Percentiles rank a stretch among this genome's conserved stretches.
These are phyloP conservation scores for Pseudonitzschia delicatissima DNA, from an alignment of 108 stramenopile species.

Conservation along the genomic window DNA sequence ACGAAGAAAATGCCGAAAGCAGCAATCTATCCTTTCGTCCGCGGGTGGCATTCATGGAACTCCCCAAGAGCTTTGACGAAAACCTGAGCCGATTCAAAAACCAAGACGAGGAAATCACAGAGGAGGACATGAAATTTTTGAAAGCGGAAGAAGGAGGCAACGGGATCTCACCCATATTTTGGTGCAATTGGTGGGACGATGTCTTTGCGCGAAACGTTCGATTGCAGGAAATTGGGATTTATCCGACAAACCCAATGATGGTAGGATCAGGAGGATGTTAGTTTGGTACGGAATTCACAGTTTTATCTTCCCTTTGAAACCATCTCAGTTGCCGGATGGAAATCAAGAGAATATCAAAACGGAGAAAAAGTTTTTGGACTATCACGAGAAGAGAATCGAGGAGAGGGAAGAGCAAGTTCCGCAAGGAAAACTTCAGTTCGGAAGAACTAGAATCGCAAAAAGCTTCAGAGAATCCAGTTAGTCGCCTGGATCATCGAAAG, in stretches of 20 bases:
- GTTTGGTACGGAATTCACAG: constrained; percentile 4
- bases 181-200: constrained; percentile 79
- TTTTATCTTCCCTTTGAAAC: constrained; percentile 45
- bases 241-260: constrained; percentile 37
- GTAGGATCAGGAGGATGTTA: constrained; percentile 14
- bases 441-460: constrained; percentile 2
- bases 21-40: constrained; percentile 42
- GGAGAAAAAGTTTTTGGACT: constrained; percentile 38
- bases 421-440: not conserved
- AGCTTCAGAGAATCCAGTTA: not conserved
- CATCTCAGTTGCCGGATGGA: constrained; percentile 35
- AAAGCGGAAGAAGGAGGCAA: constrained; percentile 59
- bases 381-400: constrained; percentile 39
- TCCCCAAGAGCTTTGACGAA: constrained; percentile 65
- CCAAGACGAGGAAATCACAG: constrained; percentile 23
- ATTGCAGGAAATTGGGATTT: constrained; percentile 68
- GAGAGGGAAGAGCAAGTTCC: constrained; percentile 18
- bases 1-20: constrained; percentile 3
- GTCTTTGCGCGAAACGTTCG: constrained; percentile 52
- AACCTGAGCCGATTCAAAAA: constrained; percentile 31
- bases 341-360: constrained; percentile 24
- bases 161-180: constrained; percentile 84
- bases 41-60: constrained; percentile 71
- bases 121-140: constrained; percentile 36
- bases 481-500: constrained; percentile 1